Percentiles rank a stretch among this genome's conserved stretches.
Conservation (phyloP, 2,329 filamentous ascomycete genomes). For the Colletotrichum melonis region DNA sequence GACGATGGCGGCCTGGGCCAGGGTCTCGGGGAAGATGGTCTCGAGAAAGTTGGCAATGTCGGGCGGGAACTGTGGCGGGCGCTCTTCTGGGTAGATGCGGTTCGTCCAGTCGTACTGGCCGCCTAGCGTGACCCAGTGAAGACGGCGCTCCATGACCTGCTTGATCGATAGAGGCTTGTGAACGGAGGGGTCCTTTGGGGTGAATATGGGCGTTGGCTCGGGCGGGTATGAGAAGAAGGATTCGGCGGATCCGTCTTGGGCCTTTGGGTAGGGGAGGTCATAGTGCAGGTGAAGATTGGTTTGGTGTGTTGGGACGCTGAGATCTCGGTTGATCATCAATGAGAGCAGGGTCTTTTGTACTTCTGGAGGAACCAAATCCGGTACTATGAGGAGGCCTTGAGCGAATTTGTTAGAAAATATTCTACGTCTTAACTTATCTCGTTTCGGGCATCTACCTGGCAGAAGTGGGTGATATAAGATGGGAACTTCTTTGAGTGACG, state of each 20-base stretch:
- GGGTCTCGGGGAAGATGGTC: conserved; percentile 79
- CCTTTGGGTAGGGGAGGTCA: conserved; percentile 68
- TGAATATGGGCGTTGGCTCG: conserved; percentile 64
- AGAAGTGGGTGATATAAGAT: conserved; percentile 75
- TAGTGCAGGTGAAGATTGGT: conserved; percentile 94
- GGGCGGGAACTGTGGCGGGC: conserved; percentile 77
- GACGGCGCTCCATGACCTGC: conserved; percentile 79
- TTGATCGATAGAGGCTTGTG: conserved; percentile 79
- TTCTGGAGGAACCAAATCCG: conserved; percentile 75
- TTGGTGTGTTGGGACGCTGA: conserved; percentile 78
- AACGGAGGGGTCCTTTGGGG: conserved; percentile 76
- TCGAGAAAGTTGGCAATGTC: conserved; percentile 78
- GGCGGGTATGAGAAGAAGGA: conserved; percentile 68
- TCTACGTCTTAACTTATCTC: not conserved
- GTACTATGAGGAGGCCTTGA: conserved; percentile 82
- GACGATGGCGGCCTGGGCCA: conserved; percentile 89
- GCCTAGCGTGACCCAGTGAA: conserved; percentile 94
- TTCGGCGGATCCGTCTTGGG: conserved; percentile 10
- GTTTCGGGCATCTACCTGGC: conserved; percentile 66
- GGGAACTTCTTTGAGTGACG: conserved; percentile 51
- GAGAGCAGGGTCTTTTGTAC: conserved; percentile 79
- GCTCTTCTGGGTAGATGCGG: conserved; percentile 79
- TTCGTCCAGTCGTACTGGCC: conserved; percentile 97
- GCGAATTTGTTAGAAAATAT: not conserved
- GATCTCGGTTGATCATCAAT: conserved; percentile 80